Percentiles rank a stretch among this genome's conserved stretches.
Conservation (phyloP, 2,329 filamentous ascomycete species). For the Fusarium armeniacum region DNA sequence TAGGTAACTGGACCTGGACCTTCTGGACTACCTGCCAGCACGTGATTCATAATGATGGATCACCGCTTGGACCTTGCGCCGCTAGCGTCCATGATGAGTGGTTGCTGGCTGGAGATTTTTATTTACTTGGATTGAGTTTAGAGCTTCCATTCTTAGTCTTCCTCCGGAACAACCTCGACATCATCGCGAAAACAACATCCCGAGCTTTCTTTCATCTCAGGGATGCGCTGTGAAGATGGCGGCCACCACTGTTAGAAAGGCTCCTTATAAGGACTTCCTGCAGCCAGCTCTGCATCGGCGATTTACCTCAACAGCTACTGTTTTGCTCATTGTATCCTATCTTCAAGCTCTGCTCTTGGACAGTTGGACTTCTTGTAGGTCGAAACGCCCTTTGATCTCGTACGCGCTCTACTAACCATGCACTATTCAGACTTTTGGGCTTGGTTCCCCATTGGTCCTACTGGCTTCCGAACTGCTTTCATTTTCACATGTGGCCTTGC, state of each 20-base stretch:
- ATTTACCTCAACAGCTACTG: constrained; percentile 82
- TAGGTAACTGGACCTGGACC: constrained; percentile 26
- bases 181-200: constrained; percentile 35
- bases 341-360: constrained; percentile 78
- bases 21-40: constrained; percentile 44
- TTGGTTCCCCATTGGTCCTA: constrained; percentile 85
- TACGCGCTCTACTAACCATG: constrained; percentile 10
- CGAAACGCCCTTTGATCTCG: background rate
- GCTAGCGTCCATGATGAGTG: constrained; percentile 39
- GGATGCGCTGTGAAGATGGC: constrained; percentile 66
- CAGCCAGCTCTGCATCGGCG: constrained; percentile 89
- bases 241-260: constrained; percentile 66
- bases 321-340: constrained; percentile 80
- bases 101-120: constrained; percentile 56
- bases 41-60: constrained; percentile 49
- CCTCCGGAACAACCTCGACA: constrained; percentile 30
- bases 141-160: constrained; percentile 29
- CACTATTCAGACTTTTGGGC: constrained; percentile 77
- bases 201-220: constrained; percentile 49
- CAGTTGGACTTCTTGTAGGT: constrained; percentile 77
- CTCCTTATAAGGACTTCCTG: constrained; percentile 87
- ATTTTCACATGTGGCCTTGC: constrained; percentile 82
- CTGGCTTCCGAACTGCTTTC: constrained; percentile 79
- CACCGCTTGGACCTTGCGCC: constrained; percentile 22
- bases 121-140: constrained; percentile 50